Conservation (phyloP, 2,329 filamentous ascomycete species). For the Talaromyces piceae region DNA sequence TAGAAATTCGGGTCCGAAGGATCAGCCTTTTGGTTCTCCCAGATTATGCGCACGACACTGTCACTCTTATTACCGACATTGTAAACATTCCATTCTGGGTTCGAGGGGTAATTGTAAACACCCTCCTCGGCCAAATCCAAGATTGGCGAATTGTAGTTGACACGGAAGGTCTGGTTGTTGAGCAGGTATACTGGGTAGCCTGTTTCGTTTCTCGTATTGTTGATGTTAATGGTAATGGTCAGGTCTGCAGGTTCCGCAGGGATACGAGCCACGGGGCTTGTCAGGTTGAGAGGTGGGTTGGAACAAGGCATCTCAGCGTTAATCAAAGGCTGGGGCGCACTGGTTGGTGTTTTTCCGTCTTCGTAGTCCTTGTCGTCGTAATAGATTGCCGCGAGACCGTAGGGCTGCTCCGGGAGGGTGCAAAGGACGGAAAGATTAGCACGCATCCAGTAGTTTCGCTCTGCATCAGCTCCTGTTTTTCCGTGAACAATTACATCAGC, state of each 20-base stretch:
- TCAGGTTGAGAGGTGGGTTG: neutral
- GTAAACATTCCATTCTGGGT: constrained; percentile 1
- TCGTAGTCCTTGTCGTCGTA: neutral
- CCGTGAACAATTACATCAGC: constrained; percentile 1
- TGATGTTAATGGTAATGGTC: neutral
- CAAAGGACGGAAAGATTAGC: constrained; percentile 1
- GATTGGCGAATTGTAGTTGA: constrained; percentile 1
- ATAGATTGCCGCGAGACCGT: constrained; percentile 2
- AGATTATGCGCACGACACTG: constrained; percentile 1
- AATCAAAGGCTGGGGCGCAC: neutral
- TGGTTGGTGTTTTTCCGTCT: neutral
- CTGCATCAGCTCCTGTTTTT: constrained; percentile 1
- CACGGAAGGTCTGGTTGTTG: constrained; percentile 2
- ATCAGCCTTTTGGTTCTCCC: neutral
- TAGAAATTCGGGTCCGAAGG: constrained; percentile 1
- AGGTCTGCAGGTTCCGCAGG: neutral
- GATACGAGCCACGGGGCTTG: neutral
- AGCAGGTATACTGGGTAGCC: constrained; percentile 1
- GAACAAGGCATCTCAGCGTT: neutral
- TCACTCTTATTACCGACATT: neutral
- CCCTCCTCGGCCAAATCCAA: constrained; percentile 1
- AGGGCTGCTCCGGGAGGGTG: constrained; percentile 2
- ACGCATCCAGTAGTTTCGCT: constrained; percentile 2
- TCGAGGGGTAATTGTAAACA: neutral
- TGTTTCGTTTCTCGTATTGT: neutral